These are phyloP conservation scores for Arctium lappa DNA, from an alignment of 129 eudicot species.

Conservation along the genomic window DNA sequence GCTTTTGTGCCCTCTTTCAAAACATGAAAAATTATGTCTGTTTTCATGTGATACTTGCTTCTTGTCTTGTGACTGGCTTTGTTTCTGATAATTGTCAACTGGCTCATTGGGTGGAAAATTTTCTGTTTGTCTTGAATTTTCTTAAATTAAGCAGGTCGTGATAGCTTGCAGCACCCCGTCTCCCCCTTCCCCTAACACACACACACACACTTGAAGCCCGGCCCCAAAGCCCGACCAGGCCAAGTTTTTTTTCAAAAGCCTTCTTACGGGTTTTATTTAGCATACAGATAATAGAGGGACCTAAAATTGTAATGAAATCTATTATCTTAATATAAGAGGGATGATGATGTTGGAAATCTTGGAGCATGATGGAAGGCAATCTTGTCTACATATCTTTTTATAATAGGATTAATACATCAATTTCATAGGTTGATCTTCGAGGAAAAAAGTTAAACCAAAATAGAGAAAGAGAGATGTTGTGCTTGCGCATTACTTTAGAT, in stretches of 20 bases:
- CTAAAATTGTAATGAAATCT: not conserved
- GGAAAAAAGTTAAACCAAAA: not conserved
- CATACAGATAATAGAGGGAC: too few species aligned
- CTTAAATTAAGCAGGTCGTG: not conserved
- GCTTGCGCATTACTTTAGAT: too few species aligned
- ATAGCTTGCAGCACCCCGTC: not conserved
- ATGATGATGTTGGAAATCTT: not conserved
- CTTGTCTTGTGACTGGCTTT: not conserved
- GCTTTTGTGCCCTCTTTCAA: slow-evolving; percentile 16
- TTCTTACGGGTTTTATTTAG: too few species aligned
- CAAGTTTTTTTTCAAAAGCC: too few species aligned
- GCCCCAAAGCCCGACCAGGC: too few species aligned
- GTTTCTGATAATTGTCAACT: not conserved
- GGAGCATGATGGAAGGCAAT: not conserved
- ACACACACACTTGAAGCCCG: not conserved
- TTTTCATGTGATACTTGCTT: not conserved
- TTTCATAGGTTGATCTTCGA: not conserved
- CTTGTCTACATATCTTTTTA: too few species aligned
- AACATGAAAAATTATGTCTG: not conserved
- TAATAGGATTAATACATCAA: not conserved
- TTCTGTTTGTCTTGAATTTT: not conserved
- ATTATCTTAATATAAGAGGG: not conserved
- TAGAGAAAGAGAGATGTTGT: too few species aligned
- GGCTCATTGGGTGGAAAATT: not conserved
- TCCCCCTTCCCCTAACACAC: not conserved